phyloP scores from a whole-genome alignment of 2,329 filamentous ascomycete genomes.

The Colletotrichum ledebouriae region DNA sequence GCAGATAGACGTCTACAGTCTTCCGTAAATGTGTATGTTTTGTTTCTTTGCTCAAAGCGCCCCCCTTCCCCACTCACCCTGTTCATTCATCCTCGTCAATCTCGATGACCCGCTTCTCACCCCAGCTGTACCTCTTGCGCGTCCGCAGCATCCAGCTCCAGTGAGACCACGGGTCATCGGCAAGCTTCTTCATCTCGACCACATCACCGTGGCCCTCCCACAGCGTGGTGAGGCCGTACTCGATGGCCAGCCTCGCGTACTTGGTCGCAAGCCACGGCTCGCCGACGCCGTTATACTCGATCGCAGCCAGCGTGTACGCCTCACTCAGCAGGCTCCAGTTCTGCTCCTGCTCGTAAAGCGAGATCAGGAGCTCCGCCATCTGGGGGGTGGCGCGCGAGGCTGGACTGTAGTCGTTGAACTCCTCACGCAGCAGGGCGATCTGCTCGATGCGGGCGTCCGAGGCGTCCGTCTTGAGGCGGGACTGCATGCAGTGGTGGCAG shows the following conservation, averaged over 20 bases:
- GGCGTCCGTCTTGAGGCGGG: slow-evolving; percentile 45
- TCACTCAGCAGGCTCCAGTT: slow-evolving; percentile 52
- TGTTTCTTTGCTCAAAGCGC: not conserved
- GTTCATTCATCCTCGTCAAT: slow-evolving; percentile 18
- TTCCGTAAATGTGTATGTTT: not conserved
- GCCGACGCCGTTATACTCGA: slow-evolving; percentile 56
- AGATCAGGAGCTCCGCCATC: slow-evolving; percentile 56
- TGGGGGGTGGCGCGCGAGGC: slow-evolving; percentile 50
- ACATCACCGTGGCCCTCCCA: slow-evolving; percentile 49
- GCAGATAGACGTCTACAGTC: slow-evolving; percentile 5
- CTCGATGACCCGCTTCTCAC: slow-evolving; percentile 23
- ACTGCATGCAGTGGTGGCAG: slow-evolving; percentile 55
- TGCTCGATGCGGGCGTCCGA: slow-evolving; percentile 56
- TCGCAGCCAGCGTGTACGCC: slow-evolving; percentile 54
- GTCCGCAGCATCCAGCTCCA: slow-evolving; percentile 57
- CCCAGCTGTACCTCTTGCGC: slow-evolving; percentile 51
- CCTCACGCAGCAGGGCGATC: slow-evolving; percentile 49
- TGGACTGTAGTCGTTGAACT: slow-evolving; percentile 50
- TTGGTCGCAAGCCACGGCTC: slow-evolving; percentile 55
- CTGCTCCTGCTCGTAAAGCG: slow-evolving; percentile 56
- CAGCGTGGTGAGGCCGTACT: slow-evolving; percentile 48
- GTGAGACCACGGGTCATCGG: slow-evolving; percentile 53
- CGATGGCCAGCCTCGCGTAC: slow-evolving; percentile 55
- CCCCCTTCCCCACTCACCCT: no score
- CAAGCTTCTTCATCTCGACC: slow-evolving; percentile 52